phyloP scores from a whole-genome alignment of 202 grass and related monocot genomes.

The Sporobolus alterniflorus region DNA sequence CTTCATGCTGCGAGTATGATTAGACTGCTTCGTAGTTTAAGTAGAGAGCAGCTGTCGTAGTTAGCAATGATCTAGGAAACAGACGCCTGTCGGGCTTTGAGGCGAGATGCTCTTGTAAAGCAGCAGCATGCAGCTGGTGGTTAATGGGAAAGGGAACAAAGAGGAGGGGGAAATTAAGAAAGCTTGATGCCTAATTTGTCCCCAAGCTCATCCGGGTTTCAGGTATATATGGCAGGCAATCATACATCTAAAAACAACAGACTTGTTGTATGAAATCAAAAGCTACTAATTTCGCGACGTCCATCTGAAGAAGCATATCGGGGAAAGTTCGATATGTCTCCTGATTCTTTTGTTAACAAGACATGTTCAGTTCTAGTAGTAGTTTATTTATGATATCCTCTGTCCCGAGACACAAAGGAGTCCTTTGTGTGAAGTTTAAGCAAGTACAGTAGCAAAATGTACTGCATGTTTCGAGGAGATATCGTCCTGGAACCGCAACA shows the following conservation, averaged over 20 bases:
- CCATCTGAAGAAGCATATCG: not conserved
- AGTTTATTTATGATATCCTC: too few relatives aligned
- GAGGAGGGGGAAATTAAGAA: not conserved
- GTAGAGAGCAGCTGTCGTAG: not conserved
- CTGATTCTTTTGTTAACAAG: not conserved
- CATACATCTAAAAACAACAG: not conserved
- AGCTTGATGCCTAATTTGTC: constrained; percentile 21
- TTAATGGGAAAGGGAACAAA: constrained; percentile 36
- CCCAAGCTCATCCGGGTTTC: not conserved
- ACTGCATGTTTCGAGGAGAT: constrained; percentile 12
- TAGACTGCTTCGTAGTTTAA: constrained; percentile 10
- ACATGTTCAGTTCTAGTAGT: not conserved
- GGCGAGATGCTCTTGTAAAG: constrained; percentile 34
- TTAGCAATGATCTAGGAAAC: constrained; percentile 41
- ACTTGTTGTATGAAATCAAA: not conserved
- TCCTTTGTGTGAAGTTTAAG: constrained; percentile 46
- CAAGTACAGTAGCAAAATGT: not conserved
- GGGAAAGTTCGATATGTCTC: not conserved
- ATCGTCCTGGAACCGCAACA: constrained; percentile 15
- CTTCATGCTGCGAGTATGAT: constrained; percentile 10
- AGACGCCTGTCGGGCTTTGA: constrained; percentile 20
- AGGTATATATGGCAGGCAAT: not conserved
- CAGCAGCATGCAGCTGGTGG: not conserved
- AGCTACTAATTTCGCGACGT: not conserved
- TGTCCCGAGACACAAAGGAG: too few relatives aligned